Evolutionary conservation across 768 basidiomycete species (phyloP).

Genomic region (Suillus placidus): DNA sequence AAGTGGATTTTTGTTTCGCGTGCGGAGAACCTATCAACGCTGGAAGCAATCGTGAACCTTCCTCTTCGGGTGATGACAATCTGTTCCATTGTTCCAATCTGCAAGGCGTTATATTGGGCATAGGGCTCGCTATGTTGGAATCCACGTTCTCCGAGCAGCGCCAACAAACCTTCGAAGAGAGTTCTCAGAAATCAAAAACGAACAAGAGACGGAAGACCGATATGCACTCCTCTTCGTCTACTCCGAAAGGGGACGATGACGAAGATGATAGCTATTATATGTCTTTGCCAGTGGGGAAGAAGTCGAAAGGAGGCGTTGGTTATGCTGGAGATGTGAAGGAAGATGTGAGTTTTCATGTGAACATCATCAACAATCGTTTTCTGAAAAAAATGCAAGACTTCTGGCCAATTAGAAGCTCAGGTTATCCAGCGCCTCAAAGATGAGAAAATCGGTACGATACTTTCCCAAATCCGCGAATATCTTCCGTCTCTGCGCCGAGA

Average conservation of each 20-base stretch:
- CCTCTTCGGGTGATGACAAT: constrained; percentile 50
- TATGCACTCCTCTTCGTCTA: constrained; percentile 24
- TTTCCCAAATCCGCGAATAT: constrained; percentile 76
- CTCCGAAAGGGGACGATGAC: constrained; percentile 46
- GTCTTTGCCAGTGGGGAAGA: constrained; percentile 53
- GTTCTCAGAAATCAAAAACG: constrained; percentile 32
- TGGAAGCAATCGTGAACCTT: constrained; percentile 46
- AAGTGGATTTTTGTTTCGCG: constrained; percentile 66
- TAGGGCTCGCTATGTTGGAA: constrained; percentile 88
- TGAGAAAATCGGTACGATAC: constrained; percentile 66
- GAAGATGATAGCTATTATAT: constrained; percentile 56
- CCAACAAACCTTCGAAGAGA: constrained; percentile 35
- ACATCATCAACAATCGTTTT: not conserved
- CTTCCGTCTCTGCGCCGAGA: constrained; percentile 79
- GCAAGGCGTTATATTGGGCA: constrained; percentile 88
- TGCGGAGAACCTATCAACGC: constrained; percentile 68
- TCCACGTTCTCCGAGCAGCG: constrained; percentile 63
- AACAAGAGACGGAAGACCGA: constrained; percentile 46
- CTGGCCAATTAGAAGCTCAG: constrained; percentile 79
- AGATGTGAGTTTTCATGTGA: constrained; percentile 61
- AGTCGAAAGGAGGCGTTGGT: constrained; percentile 78
- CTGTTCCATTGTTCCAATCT: constrained; percentile 90
- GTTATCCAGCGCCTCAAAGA: constrained; percentile 76
- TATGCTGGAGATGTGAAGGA: constrained; percentile 85
- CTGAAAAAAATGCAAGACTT: constrained; percentile 51